Evolutionary conservation across 2,329 filamentous ascomycete species (phyloP).

Genomic region (Trichoderma atroviride): DNA sequence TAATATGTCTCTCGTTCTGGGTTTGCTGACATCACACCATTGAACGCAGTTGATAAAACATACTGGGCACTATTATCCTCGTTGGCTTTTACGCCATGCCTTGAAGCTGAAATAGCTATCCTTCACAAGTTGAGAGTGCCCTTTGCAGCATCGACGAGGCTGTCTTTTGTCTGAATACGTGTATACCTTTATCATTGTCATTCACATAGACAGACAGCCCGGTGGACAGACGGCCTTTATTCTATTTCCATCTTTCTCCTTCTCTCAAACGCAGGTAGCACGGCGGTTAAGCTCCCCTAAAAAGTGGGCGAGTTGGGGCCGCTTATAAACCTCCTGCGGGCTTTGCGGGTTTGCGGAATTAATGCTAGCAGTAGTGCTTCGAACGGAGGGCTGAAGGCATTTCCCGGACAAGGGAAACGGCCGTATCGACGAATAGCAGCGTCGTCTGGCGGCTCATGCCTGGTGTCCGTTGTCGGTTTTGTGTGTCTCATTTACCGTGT

Average conservation of each 20-base stretch:
- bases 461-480: neutral
- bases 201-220: neutral
- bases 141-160: neutral
- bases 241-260: slow-evolving; percentile 10
- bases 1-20: neutral
- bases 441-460: neutral
- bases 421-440: neutral
- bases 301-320: slow-evolving; percentile 16
- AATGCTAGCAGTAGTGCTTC: neutral
- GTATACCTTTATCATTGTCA: neutral
- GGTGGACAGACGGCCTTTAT: neutral
- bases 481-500: neutral
- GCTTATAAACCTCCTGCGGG: slow-evolving; percentile 15
- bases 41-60: neutral
- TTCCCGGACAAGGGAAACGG: neutral
- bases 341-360: slow-evolving; percentile 13
- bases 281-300: slow-evolving; percentile 8
- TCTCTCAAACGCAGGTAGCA: neutral
- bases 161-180: neutral
- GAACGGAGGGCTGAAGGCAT: neutral
- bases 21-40: neutral
- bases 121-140: neutral
- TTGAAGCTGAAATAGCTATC: neutral
- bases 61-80: neutral
- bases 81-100: neutral